Evolutionary conservation across 495 filamentous ascomycete genomes (phyloP).

Genomic region (Penicillium cinerascens): DNA sequence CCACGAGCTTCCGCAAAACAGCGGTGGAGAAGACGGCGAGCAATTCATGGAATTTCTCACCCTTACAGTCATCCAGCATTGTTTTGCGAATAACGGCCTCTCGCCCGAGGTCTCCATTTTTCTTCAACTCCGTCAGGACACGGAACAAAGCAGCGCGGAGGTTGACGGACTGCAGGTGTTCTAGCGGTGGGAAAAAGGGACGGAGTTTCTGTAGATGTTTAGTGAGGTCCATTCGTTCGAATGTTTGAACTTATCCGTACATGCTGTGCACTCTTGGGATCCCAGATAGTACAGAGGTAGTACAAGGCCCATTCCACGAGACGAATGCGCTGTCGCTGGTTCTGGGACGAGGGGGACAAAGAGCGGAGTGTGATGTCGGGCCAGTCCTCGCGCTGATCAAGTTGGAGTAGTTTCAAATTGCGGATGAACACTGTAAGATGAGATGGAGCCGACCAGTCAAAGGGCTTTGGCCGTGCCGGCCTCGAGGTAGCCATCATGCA

Average conservation of each 20-base stretch:
- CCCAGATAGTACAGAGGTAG: constrained; percentile 77
- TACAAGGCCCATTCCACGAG: constrained; percentile 83
- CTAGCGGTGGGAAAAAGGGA: constrained; percentile 83
- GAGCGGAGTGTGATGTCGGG: constrained; percentile 61
- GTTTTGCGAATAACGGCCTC: constrained; percentile 78
- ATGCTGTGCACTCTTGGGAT: constrained; percentile 66
- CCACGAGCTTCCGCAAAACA: constrained; percentile 67
- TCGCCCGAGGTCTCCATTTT: constrained; percentile 73
- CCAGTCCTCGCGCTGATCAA: constrained; percentile 74
- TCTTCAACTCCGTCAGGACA: constrained; percentile 75
- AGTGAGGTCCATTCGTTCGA: neutral
- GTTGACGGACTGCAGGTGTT: constrained; percentile 83
- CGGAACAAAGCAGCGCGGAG: constrained; percentile 81
- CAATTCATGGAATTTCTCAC: constrained; percentile 75
- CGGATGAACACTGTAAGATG: constrained; percentile 68
- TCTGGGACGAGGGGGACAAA: constrained; percentile 65
- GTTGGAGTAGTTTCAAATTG: constrained; percentile 73
- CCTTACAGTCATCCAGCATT: constrained; percentile 89
- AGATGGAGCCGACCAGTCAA: constrained; percentile 44
- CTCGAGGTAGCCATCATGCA: constrained; percentile 33
- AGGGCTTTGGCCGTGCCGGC: constrained; percentile 30
- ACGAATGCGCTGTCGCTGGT: constrained; percentile 73
- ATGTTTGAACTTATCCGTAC: constrained; percentile 37
- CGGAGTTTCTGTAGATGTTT: constrained; percentile 63
- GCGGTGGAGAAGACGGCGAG: constrained; percentile 74